Evolutionary conservation across 768 basidiomycete species (phyloP).

Genomic region (Nidularia sp.): DNA sequence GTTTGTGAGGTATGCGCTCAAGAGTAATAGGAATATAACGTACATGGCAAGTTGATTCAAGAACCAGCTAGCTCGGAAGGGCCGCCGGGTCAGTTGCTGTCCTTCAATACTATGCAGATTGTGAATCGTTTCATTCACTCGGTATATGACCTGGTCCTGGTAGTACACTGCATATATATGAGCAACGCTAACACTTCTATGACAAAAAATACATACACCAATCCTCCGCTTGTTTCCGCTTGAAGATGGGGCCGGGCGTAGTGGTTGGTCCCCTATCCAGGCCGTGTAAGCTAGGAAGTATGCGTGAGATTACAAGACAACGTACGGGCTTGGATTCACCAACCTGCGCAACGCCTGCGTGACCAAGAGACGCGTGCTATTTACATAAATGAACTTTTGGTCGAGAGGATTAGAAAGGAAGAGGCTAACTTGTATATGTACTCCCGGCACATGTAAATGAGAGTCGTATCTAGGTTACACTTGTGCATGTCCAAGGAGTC

Average conservation of each 20-base stretch:
- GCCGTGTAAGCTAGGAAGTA: conserved; percentile 38
- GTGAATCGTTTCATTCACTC: conserved; percentile 50
- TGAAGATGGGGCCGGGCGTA: conserved; percentile 49
- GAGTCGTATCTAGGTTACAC: conserved; percentile 66
- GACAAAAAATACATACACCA: conserved; percentile 56
- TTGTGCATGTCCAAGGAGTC: conserved; percentile 62
- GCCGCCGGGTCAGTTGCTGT: conserved; percentile 59
- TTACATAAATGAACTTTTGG: conserved; percentile 1
- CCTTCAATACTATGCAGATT: conserved; percentile 47
- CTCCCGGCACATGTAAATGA: conserved; percentile 66
- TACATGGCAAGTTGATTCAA: conserved; percentile 62
- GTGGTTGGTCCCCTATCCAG: conserved; percentile 34
- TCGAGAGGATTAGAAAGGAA: conserved; percentile 4
- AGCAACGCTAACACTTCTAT: neutral
- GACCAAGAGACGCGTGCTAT: conserved; percentile 62
- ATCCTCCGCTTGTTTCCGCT: conserved; percentile 67
- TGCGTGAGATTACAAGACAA: conserved; percentile 1
- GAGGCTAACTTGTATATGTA: conserved; percentile 68
- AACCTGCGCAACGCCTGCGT: conserved; percentile 64
- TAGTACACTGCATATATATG: conserved; percentile 48
- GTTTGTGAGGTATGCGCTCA: neutral
- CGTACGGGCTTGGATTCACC: conserved; percentile 20
- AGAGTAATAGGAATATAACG: conserved; percentile 11
- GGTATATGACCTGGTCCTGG: conserved; percentile 62
- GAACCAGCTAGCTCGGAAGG: conserved; percentile 72